Evolutionary conservation across 768 basidiomycete genomes (phyloP).

Genomic region (Russula olivacea): DNA sequence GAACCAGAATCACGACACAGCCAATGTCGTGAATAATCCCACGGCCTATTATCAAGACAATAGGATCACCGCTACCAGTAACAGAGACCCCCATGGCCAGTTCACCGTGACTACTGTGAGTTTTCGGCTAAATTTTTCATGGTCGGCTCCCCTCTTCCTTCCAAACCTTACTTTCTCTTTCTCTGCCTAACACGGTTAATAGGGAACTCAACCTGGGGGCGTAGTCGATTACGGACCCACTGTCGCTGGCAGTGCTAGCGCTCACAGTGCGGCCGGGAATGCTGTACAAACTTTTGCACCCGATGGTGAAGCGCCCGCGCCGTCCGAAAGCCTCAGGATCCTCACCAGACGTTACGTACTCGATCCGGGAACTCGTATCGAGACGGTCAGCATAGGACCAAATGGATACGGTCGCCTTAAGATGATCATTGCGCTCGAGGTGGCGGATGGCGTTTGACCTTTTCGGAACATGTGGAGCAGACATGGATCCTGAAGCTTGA

Average conservation of each 20-base stretch:
- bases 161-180: neutral
- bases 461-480: neutral
- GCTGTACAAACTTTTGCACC: neutral
- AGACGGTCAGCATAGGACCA: neutral
- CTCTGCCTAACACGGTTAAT: neutral
- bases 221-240: too few species aligned
- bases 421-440: conserved; percentile 1
- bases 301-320: neutral
- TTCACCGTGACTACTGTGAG: neutral
- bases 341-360: conserved; percentile 4
- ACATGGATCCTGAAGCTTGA: neutral
- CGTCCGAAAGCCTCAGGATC: neutral
- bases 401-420: neutral
- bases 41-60: neutral
- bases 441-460: neutral
- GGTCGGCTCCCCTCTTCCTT: neutral
- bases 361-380: neutral
- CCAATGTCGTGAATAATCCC: neutral
- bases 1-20: neutral
- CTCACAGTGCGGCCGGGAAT: neutral
- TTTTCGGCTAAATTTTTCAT: neutral
- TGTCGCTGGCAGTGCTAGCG: neutral
- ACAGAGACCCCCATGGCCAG: neutral
- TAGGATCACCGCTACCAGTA: neutral
- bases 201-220: neutral